These are phyloP conservation scores for Hypomyces perniciosus DNA, from an alignment of 2,329 filamentous ascomycete genomes.

Conservation along the genomic window DNA sequence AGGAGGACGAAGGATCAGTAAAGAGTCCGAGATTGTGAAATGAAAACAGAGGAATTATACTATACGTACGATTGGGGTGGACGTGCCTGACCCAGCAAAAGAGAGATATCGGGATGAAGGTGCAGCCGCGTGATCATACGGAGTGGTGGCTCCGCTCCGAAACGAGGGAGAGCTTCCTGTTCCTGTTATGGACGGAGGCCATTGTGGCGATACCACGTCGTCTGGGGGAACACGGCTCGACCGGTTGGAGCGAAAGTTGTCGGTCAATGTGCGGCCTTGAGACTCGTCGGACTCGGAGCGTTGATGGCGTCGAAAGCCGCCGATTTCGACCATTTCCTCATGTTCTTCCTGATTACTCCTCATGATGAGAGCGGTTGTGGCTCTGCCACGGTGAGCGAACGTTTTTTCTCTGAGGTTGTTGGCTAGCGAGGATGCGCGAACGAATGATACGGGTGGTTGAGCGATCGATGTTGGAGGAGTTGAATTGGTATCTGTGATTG, in stretches of 20 bases:
- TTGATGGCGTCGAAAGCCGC: slow-evolving; percentile 12
- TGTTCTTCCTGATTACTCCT: slow-evolving; percentile 17
- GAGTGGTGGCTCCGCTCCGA: slow-evolving; percentile 21
- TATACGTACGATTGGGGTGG: slow-evolving; percentile 22
- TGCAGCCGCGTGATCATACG: slow-evolving; percentile 15
- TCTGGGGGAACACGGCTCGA: slow-evolving; percentile 10
- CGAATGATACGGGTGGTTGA: neutral
- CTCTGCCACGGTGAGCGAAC: slow-evolving; percentile 7
- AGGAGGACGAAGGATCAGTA: neutral
- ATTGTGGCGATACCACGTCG: slow-evolving; percentile 19
- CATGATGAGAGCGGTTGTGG: slow-evolving; percentile 14
- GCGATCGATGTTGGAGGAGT: neutral
- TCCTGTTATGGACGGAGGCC: slow-evolving; percentile 20
- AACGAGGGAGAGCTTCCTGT: slow-evolving; percentile 24
- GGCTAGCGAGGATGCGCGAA: neutral
- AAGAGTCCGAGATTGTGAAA: neutral
- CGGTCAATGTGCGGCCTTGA: slow-evolving; percentile 4
- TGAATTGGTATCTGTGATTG: too few species aligned
- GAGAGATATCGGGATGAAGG: slow-evolving; percentile 16
- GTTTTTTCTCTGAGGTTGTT: neutral
- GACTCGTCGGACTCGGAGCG: slow-evolving; percentile 12
- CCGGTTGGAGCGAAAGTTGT: slow-evolving; percentile 12
- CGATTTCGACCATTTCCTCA: slow-evolving; percentile 18
- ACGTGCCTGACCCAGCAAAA: slow-evolving; percentile 25
- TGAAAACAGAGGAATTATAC: neutral